Evolutionary conservation across 768 basidiomycete genomes (phyloP).

Genomic region (Leucogyrophana mollusca): DNA sequence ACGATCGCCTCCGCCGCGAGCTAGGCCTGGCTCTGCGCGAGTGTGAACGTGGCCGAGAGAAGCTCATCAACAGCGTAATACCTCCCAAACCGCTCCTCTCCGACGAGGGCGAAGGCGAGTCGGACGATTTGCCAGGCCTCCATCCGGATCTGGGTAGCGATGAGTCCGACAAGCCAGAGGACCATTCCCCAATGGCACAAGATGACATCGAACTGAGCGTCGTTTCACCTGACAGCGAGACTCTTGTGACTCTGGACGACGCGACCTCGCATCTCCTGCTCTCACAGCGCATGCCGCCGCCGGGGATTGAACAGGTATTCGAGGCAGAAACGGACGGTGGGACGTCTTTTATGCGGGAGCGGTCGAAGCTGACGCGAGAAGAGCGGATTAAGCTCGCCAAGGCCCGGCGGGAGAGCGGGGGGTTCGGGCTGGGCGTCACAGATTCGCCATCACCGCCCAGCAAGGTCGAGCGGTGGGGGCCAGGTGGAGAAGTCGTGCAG

Average conservation of each 20-base stretch:
- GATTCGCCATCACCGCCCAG: constrained; percentile 9
- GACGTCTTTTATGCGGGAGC: constrained; percentile 47
- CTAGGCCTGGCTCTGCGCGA: constrained; percentile 77
- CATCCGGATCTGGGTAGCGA: constrained; percentile 50
- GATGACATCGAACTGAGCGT: constrained; percentile 8
- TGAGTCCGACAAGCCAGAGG: constrained; percentile 51
- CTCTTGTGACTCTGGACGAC: constrained; percentile 42
- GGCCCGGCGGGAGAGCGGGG: constrained; percentile 47
- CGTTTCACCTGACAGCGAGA: constrained; percentile 23
- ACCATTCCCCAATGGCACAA: constrained; percentile 30
- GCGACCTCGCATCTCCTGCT: constrained; percentile 54
- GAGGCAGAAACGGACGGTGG: constrained; percentile 54
- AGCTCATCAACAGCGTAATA: constrained; percentile 55
- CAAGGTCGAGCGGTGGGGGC: constrained; percentile 58
- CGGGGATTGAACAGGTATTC: constrained; percentile 81
- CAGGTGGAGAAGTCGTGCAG: constrained; percentile 77
- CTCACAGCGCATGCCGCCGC: constrained; percentile 55
- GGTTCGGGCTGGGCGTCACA: constrained; percentile 21
- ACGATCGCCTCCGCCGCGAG: constrained; percentile 73
- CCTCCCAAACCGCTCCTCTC: constrained; percentile 34
- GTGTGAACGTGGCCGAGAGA: constrained; percentile 76
- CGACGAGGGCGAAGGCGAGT: constrained; percentile 40
- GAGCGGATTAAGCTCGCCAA: constrained; percentile 68
- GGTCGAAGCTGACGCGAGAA: constrained; percentile 67
- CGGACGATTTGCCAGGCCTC: constrained; percentile 50